Evolutionary conservation across 352 stramenopile genomes (phyloP), one percentile per base, ranked within the genome.

Genomic region (Peronospora belbahrii): DNA sequence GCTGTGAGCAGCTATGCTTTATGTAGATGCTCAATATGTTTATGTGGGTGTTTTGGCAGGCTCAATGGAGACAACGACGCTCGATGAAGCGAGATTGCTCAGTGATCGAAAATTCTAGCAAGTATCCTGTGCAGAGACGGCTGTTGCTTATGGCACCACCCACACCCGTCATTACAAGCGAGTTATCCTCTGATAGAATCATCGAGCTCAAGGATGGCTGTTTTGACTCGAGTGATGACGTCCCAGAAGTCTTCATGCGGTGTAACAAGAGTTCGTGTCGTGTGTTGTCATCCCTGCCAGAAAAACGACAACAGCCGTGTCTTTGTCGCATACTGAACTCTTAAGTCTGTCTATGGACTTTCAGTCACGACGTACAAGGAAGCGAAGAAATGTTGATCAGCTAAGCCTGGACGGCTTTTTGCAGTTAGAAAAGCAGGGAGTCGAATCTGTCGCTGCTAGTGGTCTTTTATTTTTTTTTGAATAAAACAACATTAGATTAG

Each of bases 41-140:
- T 11, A 18, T 18, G n/a, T 42, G 2, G 10, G n/a, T 42, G 18
- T 39, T 19, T 37, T 20, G 9, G 30, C 42, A 65, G 61, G 41
- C 40, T 17, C 14, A 68, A 48, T 80, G 65, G 67, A 62, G 44
- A 30, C 58, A 77, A 51, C 73, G 73, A 17, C 59, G 69, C 24
- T 85, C 70, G 6, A 48, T 82, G 3, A 85, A 85, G 51, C 65
- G 73, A 23, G 70, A 85, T 48, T 74, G 67, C 42, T 76, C 69
- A 9, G 76, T 85, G 36, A 49, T 82, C 20, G 73, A 80, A 23
- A 57, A 44, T 32, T 52, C 33, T 9, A 53, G 34, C 14, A 59
- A 30, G 39, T 60, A 34, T 55, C 40, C 48, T 7, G 45, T 50
- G 18, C 57, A 60, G 18, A 34, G 43, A 1, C 51, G 44, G 20